These are phyloP conservation scores for Elsinoe fawcettii DNA, from an alignment of 2,329 filamentous ascomycete species.

Conservation along the genomic window DNA sequence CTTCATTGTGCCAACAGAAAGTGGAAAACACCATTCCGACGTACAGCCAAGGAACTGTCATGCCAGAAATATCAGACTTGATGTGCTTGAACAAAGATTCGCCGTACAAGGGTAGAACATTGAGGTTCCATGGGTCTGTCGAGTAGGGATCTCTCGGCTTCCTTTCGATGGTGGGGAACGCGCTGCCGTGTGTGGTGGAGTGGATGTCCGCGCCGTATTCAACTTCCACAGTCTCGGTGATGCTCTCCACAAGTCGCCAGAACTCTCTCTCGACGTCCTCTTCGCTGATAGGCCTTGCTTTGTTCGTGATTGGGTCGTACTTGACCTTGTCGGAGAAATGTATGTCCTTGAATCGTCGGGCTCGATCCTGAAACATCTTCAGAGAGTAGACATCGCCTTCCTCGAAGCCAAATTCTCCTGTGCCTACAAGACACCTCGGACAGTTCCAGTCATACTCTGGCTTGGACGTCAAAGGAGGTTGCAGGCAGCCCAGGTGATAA, in stretches of 20 bases:
- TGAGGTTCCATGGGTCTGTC: conserved; percentile 91
- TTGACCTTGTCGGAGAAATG: conserved; percentile 91
- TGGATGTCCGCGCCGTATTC: conserved; percentile 98
- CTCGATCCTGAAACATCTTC: conserved; percentile 92
- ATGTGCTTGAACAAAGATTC: conserved; percentile 95
- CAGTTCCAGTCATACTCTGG: conserved; percentile 94
- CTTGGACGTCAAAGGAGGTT: conserved; percentile 69
- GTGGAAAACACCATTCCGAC: conserved; percentile 99
- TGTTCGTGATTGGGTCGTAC: conserved; percentile 75
- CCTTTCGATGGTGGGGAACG: conserved; percentile 89
- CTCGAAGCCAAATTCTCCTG: conserved; percentile 94
- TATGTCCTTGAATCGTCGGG: conserved; percentile 85
- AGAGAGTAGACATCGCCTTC: conserved; percentile 94
- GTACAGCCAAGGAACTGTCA: conserved; percentile 99
- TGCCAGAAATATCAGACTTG: conserved; percentile 95
- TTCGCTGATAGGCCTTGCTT: conserved; percentile 73
- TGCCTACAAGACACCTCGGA: conserved; percentile 86
- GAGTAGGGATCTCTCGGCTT: conserved; percentile 82
- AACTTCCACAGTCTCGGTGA: conserved; percentile 93
- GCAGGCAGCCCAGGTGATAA: conserved; percentile 81
- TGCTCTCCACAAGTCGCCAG: conserved; percentile 86
- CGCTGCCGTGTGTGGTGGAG: conserved; percentile 93
- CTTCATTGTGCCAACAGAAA: conserved; percentile 99
- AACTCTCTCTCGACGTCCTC: conserved; percentile 96
- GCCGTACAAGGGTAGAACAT: conserved; percentile 78